A percentile compares a stretch with the other conserved stretches of the same genome.
These are phyloP conservation scores for Suhomyces sp. DNA, from an alignment of 805 yeast species.

Conservation along the genomic window DNA sequence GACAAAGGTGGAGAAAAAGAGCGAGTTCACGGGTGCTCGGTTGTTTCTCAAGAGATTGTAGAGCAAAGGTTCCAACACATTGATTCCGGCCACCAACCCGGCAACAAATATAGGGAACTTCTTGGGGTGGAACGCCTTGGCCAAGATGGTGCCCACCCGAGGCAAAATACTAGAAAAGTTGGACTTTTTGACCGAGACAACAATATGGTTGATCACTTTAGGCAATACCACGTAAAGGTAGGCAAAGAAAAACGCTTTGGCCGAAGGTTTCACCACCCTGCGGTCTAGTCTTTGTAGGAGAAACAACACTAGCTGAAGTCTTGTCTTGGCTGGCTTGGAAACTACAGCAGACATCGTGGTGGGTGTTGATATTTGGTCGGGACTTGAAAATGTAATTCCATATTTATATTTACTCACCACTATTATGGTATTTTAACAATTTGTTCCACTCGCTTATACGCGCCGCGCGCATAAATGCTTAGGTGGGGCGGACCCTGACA, in stretches of 20 bases:
- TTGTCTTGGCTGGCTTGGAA: not conserved
- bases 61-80: constrained; percentile 17
- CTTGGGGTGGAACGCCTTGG: constrained; percentile 25
- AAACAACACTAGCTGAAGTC: not conserved
- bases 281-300: not conserved
- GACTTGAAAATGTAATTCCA: not conserved
- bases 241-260: constrained; percentile 33
- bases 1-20: constrained; percentile 23
- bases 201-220: constrained; percentile 18
- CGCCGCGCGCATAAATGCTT: not conserved
- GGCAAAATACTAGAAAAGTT: constrained; percentile 13
- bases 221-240: constrained; percentile 36
- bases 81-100: constrained; percentile 29
- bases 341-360: not conserved
- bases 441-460: not conserved
- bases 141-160: constrained; percentile 16
- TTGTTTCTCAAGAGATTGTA: not conserved
- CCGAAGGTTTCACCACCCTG: constrained; percentile 12
- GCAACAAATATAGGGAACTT: constrained; percentile 38
- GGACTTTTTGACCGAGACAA: constrained; percentile 12
- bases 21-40: not conserved
- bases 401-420: not conserved
- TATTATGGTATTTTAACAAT: not conserved
- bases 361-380: not conserved
- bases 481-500: not conserved